Percentiles rank a stretch among this genome's conserved stretches.
phyloP scores from a whole-genome alignment of 108 stramenopile species.

The Cyclotella baltica region DNA sequence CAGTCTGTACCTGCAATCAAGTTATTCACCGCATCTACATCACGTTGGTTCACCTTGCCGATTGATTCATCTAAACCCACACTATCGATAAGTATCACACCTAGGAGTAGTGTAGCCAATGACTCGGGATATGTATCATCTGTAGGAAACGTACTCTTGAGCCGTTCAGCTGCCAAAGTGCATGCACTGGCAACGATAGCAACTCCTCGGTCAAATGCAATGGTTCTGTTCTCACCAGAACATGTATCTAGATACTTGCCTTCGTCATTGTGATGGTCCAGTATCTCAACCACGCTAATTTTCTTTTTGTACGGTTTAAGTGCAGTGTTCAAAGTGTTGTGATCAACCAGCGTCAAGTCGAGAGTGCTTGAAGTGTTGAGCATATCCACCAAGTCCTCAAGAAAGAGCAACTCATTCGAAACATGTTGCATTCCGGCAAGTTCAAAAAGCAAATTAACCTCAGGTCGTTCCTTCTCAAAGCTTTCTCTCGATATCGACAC shows the following conservation, averaged over 20 bases:
- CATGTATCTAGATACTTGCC: constrained; percentile 61
- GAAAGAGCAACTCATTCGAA: constrained; percentile 50
- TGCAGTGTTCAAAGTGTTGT: constrained; percentile 59
- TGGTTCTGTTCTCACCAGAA: constrained; percentile 43
- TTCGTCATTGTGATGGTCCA: constrained; percentile 85
- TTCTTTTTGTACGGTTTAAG: constrained; percentile 22
- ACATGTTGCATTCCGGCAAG: constrained; percentile 53
- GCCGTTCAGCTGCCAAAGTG: constrained; percentile 69
- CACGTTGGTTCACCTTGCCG: constrained; percentile 77
- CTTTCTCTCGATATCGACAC: constrained; percentile 48
- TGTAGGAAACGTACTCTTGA: constrained; percentile 10
- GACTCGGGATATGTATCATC: constrained; percentile 31
- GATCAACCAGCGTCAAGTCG: constrained; percentile 75
- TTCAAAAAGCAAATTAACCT: constrained; percentile 65
- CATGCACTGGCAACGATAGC: constrained; percentile 70
- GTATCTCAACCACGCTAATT: constrained; percentile 68
- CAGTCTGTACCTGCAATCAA: constrained; percentile 63
- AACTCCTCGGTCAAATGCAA: constrained; percentile 65
- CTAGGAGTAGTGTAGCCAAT: constrained; percentile 67
- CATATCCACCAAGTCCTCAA: constrained; percentile 47
- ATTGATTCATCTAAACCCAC: constrained; percentile 74
- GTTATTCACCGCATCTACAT: constrained; percentile 60
- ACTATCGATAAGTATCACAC: constrained; percentile 84
- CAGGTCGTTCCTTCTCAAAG: constrained; percentile 61
- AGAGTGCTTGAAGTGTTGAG: constrained; percentile 7